These are phyloP conservation scores for Teratosphaeria nubilosa DNA, from an alignment of 2,329 filamentous ascomycete species.

Conservation along the genomic window DNA sequence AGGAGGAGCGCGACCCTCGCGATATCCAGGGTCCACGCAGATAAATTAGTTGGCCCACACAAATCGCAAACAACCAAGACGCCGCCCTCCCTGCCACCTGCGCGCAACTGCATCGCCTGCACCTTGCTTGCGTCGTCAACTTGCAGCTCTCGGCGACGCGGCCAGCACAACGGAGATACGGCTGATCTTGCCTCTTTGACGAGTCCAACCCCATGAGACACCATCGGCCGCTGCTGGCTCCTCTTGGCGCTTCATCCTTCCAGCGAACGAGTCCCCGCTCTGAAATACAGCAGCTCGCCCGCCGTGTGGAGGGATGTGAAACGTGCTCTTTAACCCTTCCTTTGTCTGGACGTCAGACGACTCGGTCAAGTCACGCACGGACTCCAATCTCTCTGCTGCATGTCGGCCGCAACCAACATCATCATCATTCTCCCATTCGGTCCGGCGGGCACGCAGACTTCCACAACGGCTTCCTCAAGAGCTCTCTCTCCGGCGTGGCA, in stretches of 20 bases:
- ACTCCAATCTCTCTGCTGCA: neutral
- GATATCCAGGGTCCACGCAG: neutral
- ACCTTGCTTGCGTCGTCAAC: neutral
- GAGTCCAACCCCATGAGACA: neutral
- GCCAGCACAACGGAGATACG: neutral
- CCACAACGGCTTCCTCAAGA: slow-evolving; percentile 9
- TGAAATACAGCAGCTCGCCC: neutral
- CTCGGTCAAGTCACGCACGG: neutral
- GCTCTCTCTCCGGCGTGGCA: slow-evolving; percentile 8
- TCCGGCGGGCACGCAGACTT: slow-evolving; percentile 1
- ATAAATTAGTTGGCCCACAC: neutral
- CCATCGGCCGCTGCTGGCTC: neutral
- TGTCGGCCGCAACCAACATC: neutral
- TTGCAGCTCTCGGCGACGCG: neutral
- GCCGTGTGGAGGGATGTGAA: neutral
- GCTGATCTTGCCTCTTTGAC: neutral
- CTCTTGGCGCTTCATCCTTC: neutral
- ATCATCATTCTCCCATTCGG: neutral
- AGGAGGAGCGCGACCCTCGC: neutral
- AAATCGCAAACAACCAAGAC: neutral
- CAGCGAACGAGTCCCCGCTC: neutral
- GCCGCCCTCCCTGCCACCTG: neutral
- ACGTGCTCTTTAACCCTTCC: neutral
- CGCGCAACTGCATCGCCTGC: neutral
- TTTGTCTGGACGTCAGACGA: neutral